These are phyloP conservation scores for Monilinia polystroma DNA, from an alignment of 2,329 filamentous ascomycete species.

Conservation along the genomic window DNA sequence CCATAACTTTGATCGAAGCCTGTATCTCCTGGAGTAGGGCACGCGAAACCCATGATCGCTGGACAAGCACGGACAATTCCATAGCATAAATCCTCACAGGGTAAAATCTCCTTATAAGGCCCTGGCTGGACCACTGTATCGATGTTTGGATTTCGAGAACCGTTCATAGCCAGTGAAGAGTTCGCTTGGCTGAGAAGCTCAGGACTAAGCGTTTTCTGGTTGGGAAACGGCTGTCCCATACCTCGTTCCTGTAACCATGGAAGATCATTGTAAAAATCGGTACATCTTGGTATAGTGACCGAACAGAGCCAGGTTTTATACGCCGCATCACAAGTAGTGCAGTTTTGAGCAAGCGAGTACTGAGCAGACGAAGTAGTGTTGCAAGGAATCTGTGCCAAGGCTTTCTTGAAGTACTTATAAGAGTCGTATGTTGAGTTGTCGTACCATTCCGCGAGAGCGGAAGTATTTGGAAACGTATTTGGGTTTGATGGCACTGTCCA, in stretches of 20 bases:
- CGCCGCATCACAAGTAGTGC: slow-evolving; percentile 70
- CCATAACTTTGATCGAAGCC: slow-evolving; percentile 52
- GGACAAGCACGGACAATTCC: slow-evolving; percentile 84
- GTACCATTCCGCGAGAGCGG: slow-evolving; percentile 68
- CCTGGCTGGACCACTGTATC: slow-evolving; percentile 72
- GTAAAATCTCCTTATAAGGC: slow-evolving; percentile 90
- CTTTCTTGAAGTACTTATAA: slow-evolving; percentile 78
- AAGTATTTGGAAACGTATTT: slow-evolving; percentile 56
- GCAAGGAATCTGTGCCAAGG: slow-evolving; percentile 81
- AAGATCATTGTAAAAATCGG: slow-evolving; percentile 66
- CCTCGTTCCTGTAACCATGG: slow-evolving; percentile 63
- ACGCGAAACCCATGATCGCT: slow-evolving; percentile 69
- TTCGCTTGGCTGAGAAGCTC: slow-evolving; percentile 38
- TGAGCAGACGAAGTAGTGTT: slow-evolving; percentile 69
- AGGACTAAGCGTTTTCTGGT: slow-evolving; percentile 57
- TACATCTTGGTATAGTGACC: slow-evolving; percentile 87
- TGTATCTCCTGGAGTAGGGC: slow-evolving; percentile 53
- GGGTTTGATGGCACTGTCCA: slow-evolving; percentile 88
- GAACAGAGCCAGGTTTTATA: slow-evolving; percentile 97
- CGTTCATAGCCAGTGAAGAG: slow-evolving; percentile 43
- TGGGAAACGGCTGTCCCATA: slow-evolving; percentile 66
- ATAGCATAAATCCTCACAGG: slow-evolving; percentile 86
- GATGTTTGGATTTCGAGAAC: slow-evolving; percentile 70
- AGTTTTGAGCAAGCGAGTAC: slow-evolving; percentile 79
- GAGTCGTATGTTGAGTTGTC: slow-evolving; percentile 69